These are phyloP conservation scores for Sporisorium sorghi DNA, from an alignment of 1,284 basidiomycete species.

Conservation along the genomic window DNA sequence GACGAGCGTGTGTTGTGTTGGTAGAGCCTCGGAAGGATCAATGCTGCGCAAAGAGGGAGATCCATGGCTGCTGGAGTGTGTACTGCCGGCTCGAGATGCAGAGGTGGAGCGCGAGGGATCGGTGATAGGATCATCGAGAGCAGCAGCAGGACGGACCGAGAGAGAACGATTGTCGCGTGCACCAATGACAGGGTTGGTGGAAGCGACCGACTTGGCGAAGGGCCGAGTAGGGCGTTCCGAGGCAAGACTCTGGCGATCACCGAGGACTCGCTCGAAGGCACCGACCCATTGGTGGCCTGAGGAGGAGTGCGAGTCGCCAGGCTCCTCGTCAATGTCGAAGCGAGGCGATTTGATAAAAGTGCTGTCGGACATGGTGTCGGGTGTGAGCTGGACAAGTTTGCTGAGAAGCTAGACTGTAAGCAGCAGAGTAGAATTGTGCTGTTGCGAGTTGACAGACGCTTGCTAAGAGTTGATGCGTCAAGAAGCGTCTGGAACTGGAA, in stretches of 20 bases:
- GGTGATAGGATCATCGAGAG: slow-evolving; percentile 20
- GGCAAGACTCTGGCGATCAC: slow-evolving; percentile 56
- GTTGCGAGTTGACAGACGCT: slow-evolving; percentile 1
- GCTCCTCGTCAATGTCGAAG: slow-evolving; percentile 55
- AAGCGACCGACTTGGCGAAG: slow-evolving; percentile 22
- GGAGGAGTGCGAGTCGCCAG: slow-evolving; percentile 37
- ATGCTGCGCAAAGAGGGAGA: slow-evolving; percentile 32
- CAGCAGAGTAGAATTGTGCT: neutral
- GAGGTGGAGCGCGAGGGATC: slow-evolving; percentile 20
- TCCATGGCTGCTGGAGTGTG: slow-evolving; percentile 33
- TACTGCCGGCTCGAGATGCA: slow-evolving; percentile 30
- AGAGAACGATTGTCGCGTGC: slow-evolving; percentile 29
- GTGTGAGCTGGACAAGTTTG: neutral
- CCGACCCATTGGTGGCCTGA: slow-evolving; percentile 55
- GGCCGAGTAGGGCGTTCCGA: slow-evolving; percentile 30
- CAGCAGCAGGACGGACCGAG: slow-evolving; percentile 8
- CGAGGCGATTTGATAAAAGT: slow-evolving; percentile 35
- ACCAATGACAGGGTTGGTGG: slow-evolving; percentile 41
- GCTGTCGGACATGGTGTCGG: slow-evolving; percentile 37
- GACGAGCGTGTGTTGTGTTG: neutral
- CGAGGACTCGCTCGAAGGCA: slow-evolving; percentile 64
- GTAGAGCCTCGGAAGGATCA: slow-evolving; percentile 1
- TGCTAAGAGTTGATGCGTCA: neutral
- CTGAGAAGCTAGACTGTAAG: neutral
- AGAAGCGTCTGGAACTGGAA: slow-evolving; percentile 11